Evolutionary conservation across 2,329 filamentous ascomycete species (phyloP).

Genomic region (Ramichloridium luteum): DNA sequence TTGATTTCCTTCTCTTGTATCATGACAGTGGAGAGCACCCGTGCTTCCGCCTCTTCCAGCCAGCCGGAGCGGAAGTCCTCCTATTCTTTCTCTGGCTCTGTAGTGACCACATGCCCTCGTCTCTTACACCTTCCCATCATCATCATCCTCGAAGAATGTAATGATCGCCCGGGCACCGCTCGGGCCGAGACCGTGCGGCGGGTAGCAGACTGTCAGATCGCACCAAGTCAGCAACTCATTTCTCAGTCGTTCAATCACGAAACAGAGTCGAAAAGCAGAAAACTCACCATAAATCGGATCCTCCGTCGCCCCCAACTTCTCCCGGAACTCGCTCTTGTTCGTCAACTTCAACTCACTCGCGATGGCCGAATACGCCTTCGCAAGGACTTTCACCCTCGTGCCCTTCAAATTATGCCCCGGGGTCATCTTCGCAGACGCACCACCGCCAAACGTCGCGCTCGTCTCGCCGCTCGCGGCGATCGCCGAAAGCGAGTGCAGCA

Average conservation of each 20-base stretch:
- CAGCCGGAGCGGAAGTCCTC: no score
- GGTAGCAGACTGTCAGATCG: constrained; percentile 75
- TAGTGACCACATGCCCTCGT: no score
- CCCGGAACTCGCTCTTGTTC: constrained; percentile 77
- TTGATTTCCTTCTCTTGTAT: no score
- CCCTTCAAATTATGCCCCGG: constrained; percentile 74
- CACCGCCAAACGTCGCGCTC: constrained; percentile 75
- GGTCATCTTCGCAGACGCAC: constrained; percentile 60
- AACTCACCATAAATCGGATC: constrained; percentile 57
- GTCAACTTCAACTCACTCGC: constrained; percentile 71
- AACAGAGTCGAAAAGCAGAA: neutral
- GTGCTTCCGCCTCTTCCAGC: no score
- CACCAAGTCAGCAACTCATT: neutral
- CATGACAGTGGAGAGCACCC: no score
- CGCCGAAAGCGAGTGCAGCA: constrained; percentile 56
- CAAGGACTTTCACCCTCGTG: constrained; percentile 66
- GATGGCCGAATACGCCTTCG: constrained; percentile 68
- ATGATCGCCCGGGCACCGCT: constrained; percentile 74
- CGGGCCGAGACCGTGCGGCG: constrained; percentile 70
- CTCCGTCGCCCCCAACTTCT: constrained; percentile 76
- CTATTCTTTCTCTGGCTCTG: no score
- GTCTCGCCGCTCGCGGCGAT: constrained; percentile 47
- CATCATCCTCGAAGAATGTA: constrained; percentile 73
- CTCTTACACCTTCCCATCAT: no score
- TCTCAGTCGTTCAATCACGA: no score